Evolutionary conservation across 106 monocot genomes (phyloP).

Genomic region (Ottelia alismoides): DNA sequence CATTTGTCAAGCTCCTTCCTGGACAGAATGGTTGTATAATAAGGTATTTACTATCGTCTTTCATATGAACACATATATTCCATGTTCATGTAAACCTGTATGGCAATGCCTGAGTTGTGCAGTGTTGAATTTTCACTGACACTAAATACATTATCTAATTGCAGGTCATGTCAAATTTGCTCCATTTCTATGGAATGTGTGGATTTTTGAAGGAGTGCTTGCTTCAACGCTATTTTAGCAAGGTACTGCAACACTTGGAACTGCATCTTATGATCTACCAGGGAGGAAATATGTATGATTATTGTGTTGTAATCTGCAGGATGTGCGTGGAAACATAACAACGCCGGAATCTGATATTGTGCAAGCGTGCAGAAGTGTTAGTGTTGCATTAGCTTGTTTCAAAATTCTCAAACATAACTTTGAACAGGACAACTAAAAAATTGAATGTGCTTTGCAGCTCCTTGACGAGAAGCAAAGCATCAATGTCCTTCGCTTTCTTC

Average conservation of each 20-base stretch:
- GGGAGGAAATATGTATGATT: no score
- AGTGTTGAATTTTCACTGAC: not conserved
- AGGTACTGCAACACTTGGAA: slow-evolving; percentile 22
- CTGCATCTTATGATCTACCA: no score
- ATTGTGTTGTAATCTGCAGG: slow-evolving; percentile 16
- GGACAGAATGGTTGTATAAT: slow-evolving; percentile 74
- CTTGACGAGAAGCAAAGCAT: slow-evolving; percentile 41
- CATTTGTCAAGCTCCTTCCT: slow-evolving; percentile 70
- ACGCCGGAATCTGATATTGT: slow-evolving; percentile 56
- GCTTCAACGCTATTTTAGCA: slow-evolving; percentile 74
- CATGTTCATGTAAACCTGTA: not conserved
- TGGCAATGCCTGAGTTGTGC: not conserved
- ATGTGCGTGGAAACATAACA: slow-evolving; percentile 35
- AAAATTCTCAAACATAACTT: no score
- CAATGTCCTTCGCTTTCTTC: slow-evolving; percentile 52
- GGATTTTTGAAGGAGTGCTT: slow-evolving; percentile 50
- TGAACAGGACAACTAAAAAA: no score
- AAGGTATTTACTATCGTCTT: slow-evolving; percentile 24
- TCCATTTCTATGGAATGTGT: slow-evolving; percentile 85
- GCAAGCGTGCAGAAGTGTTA: slow-evolving; percentile 67
- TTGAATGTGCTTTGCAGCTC: slow-evolving; percentile 22
- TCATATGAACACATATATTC: not conserved
- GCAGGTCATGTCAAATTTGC: slow-evolving; percentile 62
- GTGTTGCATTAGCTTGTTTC: no score
- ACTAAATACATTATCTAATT: not conserved